Evolutionary conservation across 495 filamentous ascomycete species (phyloP).

Genomic region (Pseudomonodictys pantanalensis): DNA sequence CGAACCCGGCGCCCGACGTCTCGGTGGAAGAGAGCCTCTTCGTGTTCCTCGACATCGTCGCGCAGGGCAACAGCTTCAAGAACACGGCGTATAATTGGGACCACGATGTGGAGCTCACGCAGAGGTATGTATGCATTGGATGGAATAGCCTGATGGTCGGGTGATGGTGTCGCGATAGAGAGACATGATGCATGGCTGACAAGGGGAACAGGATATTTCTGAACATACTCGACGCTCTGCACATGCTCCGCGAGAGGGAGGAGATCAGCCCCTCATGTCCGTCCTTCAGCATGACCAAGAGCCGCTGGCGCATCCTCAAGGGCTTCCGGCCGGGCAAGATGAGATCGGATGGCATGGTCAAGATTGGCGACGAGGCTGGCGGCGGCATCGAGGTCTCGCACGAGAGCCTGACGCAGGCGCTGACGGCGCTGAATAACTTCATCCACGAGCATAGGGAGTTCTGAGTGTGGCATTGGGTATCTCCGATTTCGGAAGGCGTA

Average conservation of each 20-base stretch:
- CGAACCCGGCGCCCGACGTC: slow-evolving; percentile 6
- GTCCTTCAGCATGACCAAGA: slow-evolving; percentile 17
- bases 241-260: slow-evolving; percentile 24
- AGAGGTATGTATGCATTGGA: slow-evolving; percentile 24
- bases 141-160: background rate
- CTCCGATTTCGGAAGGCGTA: background rate
- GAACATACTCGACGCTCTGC: slow-evolving; percentile 18
- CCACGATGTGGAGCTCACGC: slow-evolving; percentile 24
- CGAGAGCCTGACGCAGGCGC: slow-evolving; percentile 20
- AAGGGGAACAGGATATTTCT: slow-evolving; percentile 27
- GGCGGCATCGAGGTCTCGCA: slow-evolving; percentile 25
- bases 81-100: slow-evolving; percentile 17
- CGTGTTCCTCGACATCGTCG: slow-evolving; percentile 31
- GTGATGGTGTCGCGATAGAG: too few relatives aligned
- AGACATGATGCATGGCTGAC: background rate
- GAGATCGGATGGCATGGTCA: slow-evolving; percentile 18
- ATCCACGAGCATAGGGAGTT: slow-evolving; percentile 29
- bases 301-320: slow-evolving; percentile 23
- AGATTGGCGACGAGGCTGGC: slow-evolving; percentile 22
- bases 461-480: background rate
- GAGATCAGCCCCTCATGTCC: slow-evolving; percentile 23
- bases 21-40: slow-evolving; percentile 30
- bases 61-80: slow-evolving; percentile 29
- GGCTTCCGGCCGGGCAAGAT: slow-evolving; percentile 14
- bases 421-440: slow-evolving; percentile 32